Evolutionary conservation across 2,329 filamentous ascomycete species (phyloP), one percentile per base, ranked within the genome.

Genomic region (Cercospora janseana): DNA sequence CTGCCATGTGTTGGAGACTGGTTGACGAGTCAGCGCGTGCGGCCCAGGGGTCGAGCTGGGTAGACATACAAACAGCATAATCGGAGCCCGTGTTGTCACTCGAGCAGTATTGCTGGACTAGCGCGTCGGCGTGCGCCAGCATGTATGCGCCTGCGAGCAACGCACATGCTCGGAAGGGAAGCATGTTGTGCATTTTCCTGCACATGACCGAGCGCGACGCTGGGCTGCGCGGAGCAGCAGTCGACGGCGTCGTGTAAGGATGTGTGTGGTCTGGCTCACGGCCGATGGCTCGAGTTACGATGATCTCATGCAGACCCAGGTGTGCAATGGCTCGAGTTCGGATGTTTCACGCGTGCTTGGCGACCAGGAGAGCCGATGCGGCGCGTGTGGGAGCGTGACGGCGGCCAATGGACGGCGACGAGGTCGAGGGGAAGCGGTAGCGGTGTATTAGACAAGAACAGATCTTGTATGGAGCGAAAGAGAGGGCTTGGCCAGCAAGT

Each of bases 1-100:
- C 66, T 89, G 85, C 46, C 63, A 73, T 35, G 64, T 68, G 53
- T 66, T 55, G 51, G 66, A 52, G 46, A 66, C 68, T 52, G 20
- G 70, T 35, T 6, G 37, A 38, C 48, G 56, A 47, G 49, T 31
- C 10, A 8, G 12, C 2, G 12, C 13, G 26, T 15, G 4, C 21
- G 34, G 31, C 8, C 34, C 9, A 37, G 34, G 18, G n/a, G n/a
- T n/a, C n/a, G n/a, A n/a, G n/a, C n/a, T n/a, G n/a, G n/a, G n/a
- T n/a, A n/a, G 10, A 37, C 50, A 49, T 34, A 75, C 72, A 66
- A 40, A 57, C 56, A 29, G 55, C 55, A 41, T 60, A 64, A 51
- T 61, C 63, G 5, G 67, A 66, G 6, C 66, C 69, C 12, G 69
- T 69, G 57, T 76, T 77, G 43, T 74, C 63, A 31, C 62, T 68